A percentile compares a stretch with the other conserved stretches of the same genome.
Evolutionary conservation across 768 basidiomycete species (phyloP).

Genomic region (Boletus reticulatus): DNA sequence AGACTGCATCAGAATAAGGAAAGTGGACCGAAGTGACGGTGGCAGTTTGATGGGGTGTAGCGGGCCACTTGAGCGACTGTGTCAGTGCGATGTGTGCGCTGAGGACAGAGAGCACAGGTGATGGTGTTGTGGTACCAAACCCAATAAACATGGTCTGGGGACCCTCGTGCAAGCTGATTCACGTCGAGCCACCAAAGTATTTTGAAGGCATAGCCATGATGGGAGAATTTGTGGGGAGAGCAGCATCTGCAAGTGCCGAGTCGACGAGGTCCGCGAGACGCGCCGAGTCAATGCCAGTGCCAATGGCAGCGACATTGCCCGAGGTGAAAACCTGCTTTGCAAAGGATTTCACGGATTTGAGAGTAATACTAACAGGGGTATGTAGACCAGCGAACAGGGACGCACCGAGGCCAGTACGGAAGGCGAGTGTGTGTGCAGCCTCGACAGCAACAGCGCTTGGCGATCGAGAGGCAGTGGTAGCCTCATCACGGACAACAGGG

Average conservation of each 20-base stretch:
- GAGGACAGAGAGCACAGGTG: constrained; percentile 77
- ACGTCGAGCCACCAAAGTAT: constrained; percentile 87
- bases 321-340: constrained; percentile 73
- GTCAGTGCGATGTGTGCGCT: constrained; percentile 76
- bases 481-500: constrained; percentile 70
- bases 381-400: constrained; percentile 84
- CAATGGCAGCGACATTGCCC: constrained; percentile 82
- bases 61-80: constrained; percentile 84
- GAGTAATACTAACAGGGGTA: constrained; percentile 54
- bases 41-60: constrained; percentile 53
- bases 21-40: constrained; percentile 74
- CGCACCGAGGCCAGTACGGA: constrained; percentile 91
- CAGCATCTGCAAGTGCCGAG: constrained; percentile 51
- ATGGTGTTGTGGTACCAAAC: constrained; percentile 68
- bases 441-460: constrained; percentile 77
- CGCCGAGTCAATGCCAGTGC: constrained; percentile 78
- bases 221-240: constrained; percentile 36
- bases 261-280: constrained; percentile 70
- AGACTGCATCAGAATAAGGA: constrained; percentile 88
- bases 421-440: constrained; percentile 84
- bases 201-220: constrained; percentile 27
- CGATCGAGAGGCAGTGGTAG: constrained; percentile 53
- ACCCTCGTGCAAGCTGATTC: constrained; percentile 61
- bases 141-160: constrained; percentile 84
- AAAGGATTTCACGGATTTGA: constrained; percentile 69